Base-by-base conservation (phyloP, 2,329 filamentous ascomycete species). In the Monilinia fructigena region DNA sequence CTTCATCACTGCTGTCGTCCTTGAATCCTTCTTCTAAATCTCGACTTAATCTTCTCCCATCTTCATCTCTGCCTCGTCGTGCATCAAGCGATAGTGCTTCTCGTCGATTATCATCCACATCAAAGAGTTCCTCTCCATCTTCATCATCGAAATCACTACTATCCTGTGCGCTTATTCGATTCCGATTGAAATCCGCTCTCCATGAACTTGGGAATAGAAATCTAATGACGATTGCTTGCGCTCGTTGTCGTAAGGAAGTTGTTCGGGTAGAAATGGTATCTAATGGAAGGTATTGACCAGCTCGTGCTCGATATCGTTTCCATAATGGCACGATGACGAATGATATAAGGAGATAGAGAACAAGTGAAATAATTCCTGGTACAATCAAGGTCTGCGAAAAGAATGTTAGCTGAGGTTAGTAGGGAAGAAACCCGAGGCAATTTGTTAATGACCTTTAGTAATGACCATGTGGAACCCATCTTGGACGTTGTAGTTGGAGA, bases 1-100 rank as follows among this genome's bases (percentile, higher is more conserved):
- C 62, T 35, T 87, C 85, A 48, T 89, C 86, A 66, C 89, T 86
- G 74, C 89, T 91, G 72, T 90, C 88, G 75, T 91, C 89, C 78
- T 86, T 85, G 75, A 92, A 92, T 0, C 88, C 89, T 73, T 89
- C 84, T 76, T 94, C 91, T 62, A 94, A 77, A 72, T 96, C 92
- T 78, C 92, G 82, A 76, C 91, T 94, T 68, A 96, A 74, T 69
- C 92, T 82, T 71, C 85, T 81, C 58, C 81, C 82, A 68, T 86
- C 84, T 55, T 78, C 77, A 56, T 75, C 73, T 65, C 80, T 70
- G 73, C 73, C 76, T 75, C 70, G 78, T 75, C 68, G 61, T 28
- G 71, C 73, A 71, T 75, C 74, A 4, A 76, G 63, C 4, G 73
- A 76, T 11, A 82, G 68, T 3, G 78, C 80, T 68, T 80, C 80